phyloP scores from a whole-genome alignment of 139 green algal genomes.

The Pseudopediastrum boryanum region DNA sequence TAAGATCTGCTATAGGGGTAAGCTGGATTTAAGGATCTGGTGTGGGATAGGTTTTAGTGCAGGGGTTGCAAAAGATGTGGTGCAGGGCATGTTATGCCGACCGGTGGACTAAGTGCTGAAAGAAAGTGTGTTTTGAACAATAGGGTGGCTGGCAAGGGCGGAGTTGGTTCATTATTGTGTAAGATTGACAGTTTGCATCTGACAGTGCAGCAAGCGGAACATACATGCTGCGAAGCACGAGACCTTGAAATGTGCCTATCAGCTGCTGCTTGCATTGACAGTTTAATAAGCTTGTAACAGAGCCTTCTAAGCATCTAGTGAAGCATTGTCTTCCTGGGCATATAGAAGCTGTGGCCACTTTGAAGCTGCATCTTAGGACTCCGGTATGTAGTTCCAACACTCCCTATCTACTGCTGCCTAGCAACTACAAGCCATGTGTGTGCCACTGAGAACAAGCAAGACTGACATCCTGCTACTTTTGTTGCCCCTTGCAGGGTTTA shows the following conservation, averaged over 20 bases:
- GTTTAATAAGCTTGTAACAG: background rate
- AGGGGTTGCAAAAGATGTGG: background rate
- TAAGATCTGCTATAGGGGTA: conserved; percentile 53
- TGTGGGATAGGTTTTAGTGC: too few species aligned
- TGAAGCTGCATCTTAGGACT: background rate
- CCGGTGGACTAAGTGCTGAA: background rate
- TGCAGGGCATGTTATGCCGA: background rate
- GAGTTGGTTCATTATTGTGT: background rate
- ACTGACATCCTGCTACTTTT: background rate
- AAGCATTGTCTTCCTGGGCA: too few species aligned
- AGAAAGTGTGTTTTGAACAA: background rate
- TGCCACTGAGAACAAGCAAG: background rate
- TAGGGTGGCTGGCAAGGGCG: too few species aligned
- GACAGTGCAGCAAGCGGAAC: too few species aligned
- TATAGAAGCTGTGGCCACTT: too few species aligned
- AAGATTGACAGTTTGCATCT: background rate
- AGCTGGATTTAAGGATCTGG: too few species aligned
- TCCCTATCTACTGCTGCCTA: background rate
- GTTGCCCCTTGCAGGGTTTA: conserved; percentile 51
- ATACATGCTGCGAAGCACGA: too few species aligned
- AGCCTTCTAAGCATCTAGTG: background rate
- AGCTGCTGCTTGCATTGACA: too few species aligned
- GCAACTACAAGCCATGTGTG: background rate
- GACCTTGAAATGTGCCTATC: too few species aligned
- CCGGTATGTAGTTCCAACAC: background rate